These are phyloP conservation scores for Musa beccarii DNA, from an alignment of 176 grass and related monocot genomes.

Conservation along the genomic window DNA sequence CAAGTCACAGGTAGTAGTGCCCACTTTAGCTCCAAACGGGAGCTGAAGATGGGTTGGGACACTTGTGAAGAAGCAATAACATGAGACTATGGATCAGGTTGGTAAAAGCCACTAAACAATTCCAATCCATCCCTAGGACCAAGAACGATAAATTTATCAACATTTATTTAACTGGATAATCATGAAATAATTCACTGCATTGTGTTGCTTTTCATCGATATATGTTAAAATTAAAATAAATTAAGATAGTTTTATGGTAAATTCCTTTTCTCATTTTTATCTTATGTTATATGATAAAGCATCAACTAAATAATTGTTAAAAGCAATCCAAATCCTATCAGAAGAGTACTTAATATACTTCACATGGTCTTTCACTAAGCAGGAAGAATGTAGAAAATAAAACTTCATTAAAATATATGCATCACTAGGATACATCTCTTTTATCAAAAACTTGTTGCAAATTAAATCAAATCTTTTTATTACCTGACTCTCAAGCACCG, in stretches of 20 bases:
- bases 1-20: not conserved
- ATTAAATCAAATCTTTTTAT: slow-evolving; percentile 52
- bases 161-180: no score
- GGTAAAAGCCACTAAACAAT: no score
- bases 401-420: not conserved
- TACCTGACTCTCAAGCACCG: slow-evolving; percentile 98
- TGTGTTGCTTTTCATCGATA: no score
- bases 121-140: no score
- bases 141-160: no score
- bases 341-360: not conserved
- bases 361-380: not conserved
- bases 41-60: not conserved
- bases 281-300: no score
- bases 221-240: no score
- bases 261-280: no score
- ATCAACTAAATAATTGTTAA: no score
- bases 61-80: not conserved
- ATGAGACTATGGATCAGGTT: not conserved
- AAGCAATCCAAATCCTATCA: not conserved
- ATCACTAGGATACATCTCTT: not conserved
- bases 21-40: not conserved
- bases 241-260: no score
- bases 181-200: no score
- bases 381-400: not conserved
- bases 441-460: not conserved